Evolutionary conservation across 148 eudicot genomes (phyloP).

Genomic region (Selenicereus undatus): DNA sequence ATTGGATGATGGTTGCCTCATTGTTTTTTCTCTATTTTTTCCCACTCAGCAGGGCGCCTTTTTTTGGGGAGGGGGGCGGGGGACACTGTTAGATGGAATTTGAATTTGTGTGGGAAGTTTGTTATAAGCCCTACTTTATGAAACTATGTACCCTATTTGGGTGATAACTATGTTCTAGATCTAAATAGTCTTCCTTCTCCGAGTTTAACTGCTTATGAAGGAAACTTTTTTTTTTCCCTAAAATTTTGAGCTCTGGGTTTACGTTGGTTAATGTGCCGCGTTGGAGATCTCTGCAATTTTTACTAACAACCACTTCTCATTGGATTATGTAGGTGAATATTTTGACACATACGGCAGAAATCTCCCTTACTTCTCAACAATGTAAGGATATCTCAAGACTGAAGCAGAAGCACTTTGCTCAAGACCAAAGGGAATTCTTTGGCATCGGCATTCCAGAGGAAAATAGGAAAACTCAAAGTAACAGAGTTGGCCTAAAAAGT

Average conservation of each 20-base stretch:
- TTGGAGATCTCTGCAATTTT: constrained; percentile 1
- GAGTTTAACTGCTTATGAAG: not conserved
- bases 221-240: not conserved
- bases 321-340: constrained; percentile 53
- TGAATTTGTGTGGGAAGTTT: not conserved
- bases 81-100: not conserved
- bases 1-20: not conserved
- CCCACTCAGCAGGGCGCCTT: too few relatives aligned
- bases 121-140: not conserved
- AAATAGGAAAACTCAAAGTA: not conserved
- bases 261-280: not conserved
- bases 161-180: too few relatives aligned
- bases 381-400: constrained; percentile 21
- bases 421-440: constrained; percentile 43
- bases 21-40: not conserved
- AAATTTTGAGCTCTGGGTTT: not conserved
- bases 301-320: constrained; percentile 7
- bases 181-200: not conserved
- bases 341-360: constrained; percentile 60
- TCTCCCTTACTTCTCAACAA: constrained; percentile 8
- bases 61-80: too few relatives aligned
- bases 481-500: not conserved
- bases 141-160: not conserved
- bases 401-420: constrained; percentile 33
- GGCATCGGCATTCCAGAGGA: constrained; percentile 14